Conservation (phyloP, 495 filamentous ascomycete genomes). For the Xylaria flabelliformis region DNA sequence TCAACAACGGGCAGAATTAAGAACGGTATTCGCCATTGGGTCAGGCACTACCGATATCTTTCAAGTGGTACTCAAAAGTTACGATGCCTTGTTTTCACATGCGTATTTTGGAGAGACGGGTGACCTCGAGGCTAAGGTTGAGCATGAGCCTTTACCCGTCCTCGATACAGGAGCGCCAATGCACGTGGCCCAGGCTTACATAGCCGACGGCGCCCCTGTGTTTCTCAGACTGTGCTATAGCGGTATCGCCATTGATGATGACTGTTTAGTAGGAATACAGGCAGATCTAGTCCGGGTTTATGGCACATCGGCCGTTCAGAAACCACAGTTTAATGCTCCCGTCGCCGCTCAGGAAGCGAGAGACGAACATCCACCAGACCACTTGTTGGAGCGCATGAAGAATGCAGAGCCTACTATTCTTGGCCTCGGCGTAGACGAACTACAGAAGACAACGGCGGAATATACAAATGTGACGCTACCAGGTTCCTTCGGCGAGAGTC, state of each 20-base stretch:
- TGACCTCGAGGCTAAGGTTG: conserved; percentile 3
- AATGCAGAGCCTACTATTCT: conserved; percentile 12
- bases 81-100: background rate
- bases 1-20: conserved; percentile 6
- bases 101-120: background rate
- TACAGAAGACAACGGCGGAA: background rate
- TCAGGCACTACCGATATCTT: background rate
- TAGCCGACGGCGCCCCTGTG: background rate
- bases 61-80: background rate
- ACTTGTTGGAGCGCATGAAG: conserved; percentile 4
- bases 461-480: conserved; percentile 1
- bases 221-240: conserved; percentile 10
- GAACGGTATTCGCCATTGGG: conserved; percentile 12
- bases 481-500: background rate
- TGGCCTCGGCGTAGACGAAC: background rate
- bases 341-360: background rate
- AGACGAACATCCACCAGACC: background rate
- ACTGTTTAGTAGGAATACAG: conserved; percentile 5
- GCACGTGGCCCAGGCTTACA: conserved; percentile 8
- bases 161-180: background rate
- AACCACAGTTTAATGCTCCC: background rate
- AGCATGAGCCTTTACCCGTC: conserved; percentile 9
- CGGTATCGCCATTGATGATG: background rate
- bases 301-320: background rate
- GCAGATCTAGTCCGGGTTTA: background rate